Percentiles rank a stretch among this genome's conserved stretches.
Evolutionary conservation across 1,139 yeast genomes (phyloP).

Genomic region (Geotrichum bryndzae): DNA sequence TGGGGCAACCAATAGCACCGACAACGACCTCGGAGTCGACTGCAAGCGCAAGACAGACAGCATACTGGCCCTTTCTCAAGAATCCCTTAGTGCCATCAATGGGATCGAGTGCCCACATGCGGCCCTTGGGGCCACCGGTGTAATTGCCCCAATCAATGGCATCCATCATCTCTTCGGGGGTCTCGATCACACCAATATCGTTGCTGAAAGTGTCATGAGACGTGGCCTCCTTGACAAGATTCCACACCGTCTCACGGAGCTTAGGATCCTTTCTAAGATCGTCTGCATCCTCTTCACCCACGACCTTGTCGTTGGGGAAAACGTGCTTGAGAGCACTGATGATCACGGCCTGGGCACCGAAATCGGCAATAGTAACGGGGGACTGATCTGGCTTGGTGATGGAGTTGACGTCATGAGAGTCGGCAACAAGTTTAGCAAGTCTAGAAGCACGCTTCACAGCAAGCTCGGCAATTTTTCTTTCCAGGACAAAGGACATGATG

Average conservation of each 20-base stretch:
- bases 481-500: constrained; percentile 32
- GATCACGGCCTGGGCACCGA: constrained; percentile 90
- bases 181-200: constrained; percentile 36
- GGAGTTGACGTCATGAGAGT: constrained; percentile 44
- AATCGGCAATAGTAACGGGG: constrained; percentile 96
- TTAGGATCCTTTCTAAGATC: constrained; percentile 49
- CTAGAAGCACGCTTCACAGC: constrained; percentile 87
- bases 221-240: constrained; percentile 31
- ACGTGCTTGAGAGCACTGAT: constrained; percentile 72
- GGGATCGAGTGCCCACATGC: constrained; percentile 97
- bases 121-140: constrained; percentile 66
- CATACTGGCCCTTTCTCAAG: constrained; percentile 91
- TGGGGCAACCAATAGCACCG: constrained; percentile 97
- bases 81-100: constrained; percentile 98
- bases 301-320: constrained; percentile 79
- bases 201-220: constrained; percentile 25
- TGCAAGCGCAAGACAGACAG: constrained; percentile 86
- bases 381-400: constrained; percentile 82
- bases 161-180: constrained; percentile 48
- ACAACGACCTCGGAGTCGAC: constrained; percentile 78
- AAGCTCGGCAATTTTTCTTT: constrained; percentile 70
- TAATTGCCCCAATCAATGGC: constrained; percentile 77
- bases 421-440: constrained; percentile 68
- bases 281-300: constrained; percentile 89
- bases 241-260: constrained; percentile 41